Evolutionary conservation across 2,329 filamentous ascomycete genomes (phyloP), one percentile per base, ranked within the genome.

Genomic region (Metarhizium album): DNA sequence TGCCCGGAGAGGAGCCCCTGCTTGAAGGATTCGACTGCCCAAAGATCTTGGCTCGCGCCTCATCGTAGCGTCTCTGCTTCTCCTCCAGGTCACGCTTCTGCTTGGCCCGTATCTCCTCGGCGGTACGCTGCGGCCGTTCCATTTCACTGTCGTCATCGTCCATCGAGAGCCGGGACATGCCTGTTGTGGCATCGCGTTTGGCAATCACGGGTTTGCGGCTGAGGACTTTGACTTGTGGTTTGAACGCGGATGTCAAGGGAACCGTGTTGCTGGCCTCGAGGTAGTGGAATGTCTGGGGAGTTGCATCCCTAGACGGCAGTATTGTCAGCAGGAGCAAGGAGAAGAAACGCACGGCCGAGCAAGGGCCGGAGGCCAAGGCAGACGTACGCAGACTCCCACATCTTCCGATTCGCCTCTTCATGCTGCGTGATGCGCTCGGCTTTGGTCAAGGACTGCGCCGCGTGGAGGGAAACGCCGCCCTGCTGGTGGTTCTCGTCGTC

Each of bases 51-150:
- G 91, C 88, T 29, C 91, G 79, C 5, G 84, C 87, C 70, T 95
- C 90, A 54, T 94, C 87, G 64, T 96, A 96, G 54, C 86, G 86
- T 51, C 83, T 83, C 71, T 95, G 87, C 71, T 93, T 95, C 70
- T 95, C 90, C 62, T 94, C 90, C 9, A 83, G 79, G 59, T 95
- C 88, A 46, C 79, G 77, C 64, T 89, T 82, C 49, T 90, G 87
- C 62, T 86, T 86, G 23, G 82, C 79, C 54, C 86, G 82, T 33
- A 90, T 79, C 70, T 95, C 86, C 59, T 91, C 87, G 3, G 84
- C 79, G 0, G 81, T 86, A 42, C 81, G 78, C 58, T 82, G 81
- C 20, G 76, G 72, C 55, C 80, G 78, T 63, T 79, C 80, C 24
- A 82, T 86, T 42, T 87, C 84, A 11, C 84, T 82, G 29, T 76